These are phyloP conservation scores for Nemania sp. DNA, from an alignment of 2,329 filamentous ascomycete genomes.

Conservation along the genomic window DNA sequence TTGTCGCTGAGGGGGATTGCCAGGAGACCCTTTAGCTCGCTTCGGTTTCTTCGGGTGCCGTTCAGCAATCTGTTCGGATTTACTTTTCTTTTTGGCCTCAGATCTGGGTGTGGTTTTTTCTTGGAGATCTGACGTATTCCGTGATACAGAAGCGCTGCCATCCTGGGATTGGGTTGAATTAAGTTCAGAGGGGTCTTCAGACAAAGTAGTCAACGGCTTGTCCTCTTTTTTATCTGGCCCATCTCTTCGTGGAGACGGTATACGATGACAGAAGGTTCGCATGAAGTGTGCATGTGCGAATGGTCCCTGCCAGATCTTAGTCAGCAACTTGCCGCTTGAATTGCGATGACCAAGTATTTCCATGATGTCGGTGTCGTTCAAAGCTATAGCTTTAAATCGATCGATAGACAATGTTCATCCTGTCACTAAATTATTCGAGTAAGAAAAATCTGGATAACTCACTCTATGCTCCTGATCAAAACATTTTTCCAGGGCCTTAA, in stretches of 20 bases:
- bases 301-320: constrained; percentile 43
- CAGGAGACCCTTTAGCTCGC: constrained; percentile 41
- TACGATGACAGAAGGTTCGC: constrained; percentile 60
- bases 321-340: neutral
- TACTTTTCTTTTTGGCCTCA: constrained; percentile 43
- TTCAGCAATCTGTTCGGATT: constrained; percentile 42
- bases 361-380: neutral
- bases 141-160: constrained; percentile 21
- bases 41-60: constrained; percentile 41
- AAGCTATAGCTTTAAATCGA: no score
- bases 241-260: constrained; percentile 41
- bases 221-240: constrained; percentile 40
- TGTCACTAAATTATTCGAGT: neutral
- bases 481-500: constrained; percentile 63
- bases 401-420: neutral
- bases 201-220: constrained; percentile 33
- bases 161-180: constrained; percentile 28
- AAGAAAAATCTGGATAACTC: neutral
- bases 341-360: no score
- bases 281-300: constrained; percentile 64
- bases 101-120: constrained; percentile 30
- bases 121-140: constrained; percentile 28
- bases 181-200: constrained; percentile 36
- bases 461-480: constrained; percentile 63
- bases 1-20: constrained; percentile 42